phyloP scores from a whole-genome alignment of 31 red algal species.

The Asparagopsis taxiformis region DNA sequence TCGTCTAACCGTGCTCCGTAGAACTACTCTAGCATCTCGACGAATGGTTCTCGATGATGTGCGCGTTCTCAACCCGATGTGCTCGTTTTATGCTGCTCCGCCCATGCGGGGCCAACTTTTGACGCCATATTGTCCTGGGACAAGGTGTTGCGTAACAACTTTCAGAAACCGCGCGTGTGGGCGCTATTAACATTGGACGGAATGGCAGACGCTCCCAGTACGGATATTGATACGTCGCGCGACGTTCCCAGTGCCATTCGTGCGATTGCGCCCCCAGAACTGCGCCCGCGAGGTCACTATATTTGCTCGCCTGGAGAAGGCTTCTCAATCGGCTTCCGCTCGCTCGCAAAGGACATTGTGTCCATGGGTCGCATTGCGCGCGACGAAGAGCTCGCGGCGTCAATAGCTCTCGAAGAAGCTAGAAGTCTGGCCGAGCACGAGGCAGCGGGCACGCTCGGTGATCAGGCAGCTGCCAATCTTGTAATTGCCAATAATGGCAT shows the following conservation, averaged over 20 bases:
- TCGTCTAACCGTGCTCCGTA: constrained; percentile 26
- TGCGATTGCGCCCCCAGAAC: constrained; percentile 40
- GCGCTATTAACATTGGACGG: constrained; percentile 37
- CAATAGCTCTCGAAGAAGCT: constrained; percentile 50
- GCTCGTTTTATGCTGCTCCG: constrained; percentile 52
- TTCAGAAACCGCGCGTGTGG: constrained; percentile 66
- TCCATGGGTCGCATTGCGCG: constrained; percentile 42
- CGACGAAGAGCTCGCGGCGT: constrained; percentile 52
- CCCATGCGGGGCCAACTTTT: constrained; percentile 36
- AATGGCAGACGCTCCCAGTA: constrained; percentile 4
- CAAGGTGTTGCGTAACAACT: constrained; percentile 57
- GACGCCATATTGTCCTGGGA: constrained; percentile 52
- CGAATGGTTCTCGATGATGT: constrained; percentile 70
- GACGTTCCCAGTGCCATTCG: constrained; percentile 41
- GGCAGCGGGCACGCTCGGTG: constrained; percentile 27
- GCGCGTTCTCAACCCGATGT: constrained; percentile 56
- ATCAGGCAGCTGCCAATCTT: constrained; percentile 54
- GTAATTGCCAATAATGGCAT: constrained; percentile 58
- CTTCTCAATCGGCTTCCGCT: constrained; percentile 65
- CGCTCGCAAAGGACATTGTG: constrained; percentile 64
- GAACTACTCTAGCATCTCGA: constrained; percentile 46
- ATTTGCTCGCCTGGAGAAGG: constrained; percentile 38
- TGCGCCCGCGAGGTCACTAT: constrained; percentile 59
- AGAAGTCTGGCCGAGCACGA: constrained; percentile 42
- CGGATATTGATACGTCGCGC: constrained; percentile 7